Evolutionary conservation across 176 grass and related monocot species (phyloP).

Genomic region (Paspalum notatum): DNA sequence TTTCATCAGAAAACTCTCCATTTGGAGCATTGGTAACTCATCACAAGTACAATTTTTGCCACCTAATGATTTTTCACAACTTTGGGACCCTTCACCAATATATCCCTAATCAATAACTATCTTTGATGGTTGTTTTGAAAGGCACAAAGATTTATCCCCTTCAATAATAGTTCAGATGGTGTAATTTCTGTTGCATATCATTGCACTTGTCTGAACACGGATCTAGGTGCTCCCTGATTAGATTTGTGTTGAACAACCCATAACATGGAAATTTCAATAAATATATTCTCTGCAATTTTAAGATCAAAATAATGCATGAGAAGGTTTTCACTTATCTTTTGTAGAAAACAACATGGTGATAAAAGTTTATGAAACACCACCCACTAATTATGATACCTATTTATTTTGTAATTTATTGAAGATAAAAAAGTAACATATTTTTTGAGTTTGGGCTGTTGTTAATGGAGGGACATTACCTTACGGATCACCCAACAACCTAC

Average conservation of each 20-base stretch:
- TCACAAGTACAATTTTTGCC: constrained; percentile 33
- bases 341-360: constrained; percentile 32
- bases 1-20: constrained; percentile 59
- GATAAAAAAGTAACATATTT: too few relatives aligned
- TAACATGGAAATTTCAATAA: constrained; percentile 95
- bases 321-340: constrained; percentile 32
- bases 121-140: constrained; percentile 38
- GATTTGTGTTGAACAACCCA: constrained; percentile 82
- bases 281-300: constrained; percentile 76
- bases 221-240: constrained; percentile 89
- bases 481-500: constrained; percentile 57
- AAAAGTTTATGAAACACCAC: neutral
- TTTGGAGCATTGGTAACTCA: constrained; percentile 31
- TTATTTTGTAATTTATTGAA: neutral
- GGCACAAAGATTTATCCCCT: constrained; percentile 44
- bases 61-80: constrained; percentile 39
- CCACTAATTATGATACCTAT: neutral
- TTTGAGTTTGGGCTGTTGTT: too few relatives aligned
- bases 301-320: constrained; percentile 48
- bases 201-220: constrained; percentile 78
- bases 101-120: constrained; percentile 12
- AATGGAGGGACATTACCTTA: constrained; percentile 35
- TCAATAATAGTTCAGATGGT: constrained; percentile 51
- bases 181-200: constrained; percentile 89
- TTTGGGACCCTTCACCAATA: constrained; percentile 40